Evolutionary conservation across 1,284 basidiomycete species (phyloP).

Genomic region (Takashimella koratensis): DNA sequence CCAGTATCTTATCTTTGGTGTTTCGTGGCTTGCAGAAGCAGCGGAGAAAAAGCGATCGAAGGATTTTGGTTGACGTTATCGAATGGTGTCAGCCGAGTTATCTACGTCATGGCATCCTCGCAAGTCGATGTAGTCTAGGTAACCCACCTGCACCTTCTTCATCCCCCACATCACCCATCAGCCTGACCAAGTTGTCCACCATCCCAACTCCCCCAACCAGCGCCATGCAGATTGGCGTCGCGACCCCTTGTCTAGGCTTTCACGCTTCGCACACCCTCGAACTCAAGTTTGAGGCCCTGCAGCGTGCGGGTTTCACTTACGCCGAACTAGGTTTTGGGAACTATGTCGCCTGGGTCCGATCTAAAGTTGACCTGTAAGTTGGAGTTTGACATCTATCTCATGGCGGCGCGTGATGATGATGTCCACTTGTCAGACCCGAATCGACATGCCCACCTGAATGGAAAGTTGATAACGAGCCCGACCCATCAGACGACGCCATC

Average conservation of each 20-base stretch:
- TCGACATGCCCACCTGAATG: conserved; percentile 8
- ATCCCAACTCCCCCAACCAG: too few relatives aligned
- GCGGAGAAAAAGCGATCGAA: too few relatives aligned
- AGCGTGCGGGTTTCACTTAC: conserved; percentile 13
- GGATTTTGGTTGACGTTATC: too few relatives aligned
- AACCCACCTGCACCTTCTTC: background rate
- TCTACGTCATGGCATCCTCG: too few relatives aligned
- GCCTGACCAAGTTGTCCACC: too few relatives aligned
- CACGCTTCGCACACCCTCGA: conserved; percentile 12
- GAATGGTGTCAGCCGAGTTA: too few relatives aligned
- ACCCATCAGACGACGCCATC: conserved; percentile 10
- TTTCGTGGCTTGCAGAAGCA: too few relatives aligned
- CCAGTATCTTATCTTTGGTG: background rate
- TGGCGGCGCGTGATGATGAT: too few relatives aligned
- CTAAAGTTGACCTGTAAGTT: conserved; percentile 10
- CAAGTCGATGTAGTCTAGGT: background rate
- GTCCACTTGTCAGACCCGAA: conserved; percentile 3
- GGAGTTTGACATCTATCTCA: too few relatives aligned
- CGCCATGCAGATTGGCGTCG: conserved; percentile 10
- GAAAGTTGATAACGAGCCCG: conserved; percentile 15
- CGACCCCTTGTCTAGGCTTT: conserved; percentile 17
- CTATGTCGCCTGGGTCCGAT: conserved; percentile 19
- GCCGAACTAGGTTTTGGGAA: conserved; percentile 13
- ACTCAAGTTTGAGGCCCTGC: conserved; percentile 17
- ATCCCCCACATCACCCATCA: background rate